Evolutionary conservation across 2,329 filamentous ascomycete species (phyloP).

Genomic region (Alternaria brassicicola): DNA sequence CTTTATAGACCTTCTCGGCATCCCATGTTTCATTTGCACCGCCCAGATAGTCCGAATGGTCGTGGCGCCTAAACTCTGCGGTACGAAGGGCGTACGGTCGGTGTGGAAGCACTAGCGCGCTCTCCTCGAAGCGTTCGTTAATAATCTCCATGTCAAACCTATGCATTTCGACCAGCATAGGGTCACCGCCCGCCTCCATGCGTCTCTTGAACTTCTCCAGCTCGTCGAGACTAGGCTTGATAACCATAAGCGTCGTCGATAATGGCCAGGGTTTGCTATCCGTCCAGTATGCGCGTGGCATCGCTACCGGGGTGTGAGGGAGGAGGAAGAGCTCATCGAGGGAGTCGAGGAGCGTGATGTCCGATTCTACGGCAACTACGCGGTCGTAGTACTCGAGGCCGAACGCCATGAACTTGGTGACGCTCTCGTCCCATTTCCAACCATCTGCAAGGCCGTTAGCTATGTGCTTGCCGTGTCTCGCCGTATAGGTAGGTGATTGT

Average conservation of each 20-base stretch:
- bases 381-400: constrained; percentile 68
- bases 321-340: constrained; percentile 76
- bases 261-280: constrained; percentile 60
- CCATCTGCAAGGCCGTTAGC: constrained; percentile 36
- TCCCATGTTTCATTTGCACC: constrained; percentile 64
- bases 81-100: constrained; percentile 66
- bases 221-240: constrained; percentile 63
- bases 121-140: constrained; percentile 65
- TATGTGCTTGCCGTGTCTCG: constrained; percentile 12
- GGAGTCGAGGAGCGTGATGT: constrained; percentile 64
- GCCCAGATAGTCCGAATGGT: constrained; percentile 61
- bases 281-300: constrained; percentile 76
- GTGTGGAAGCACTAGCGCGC: constrained; percentile 67
- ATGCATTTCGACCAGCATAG: constrained; percentile 38
- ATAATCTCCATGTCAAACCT: constrained; percentile 72
- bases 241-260: constrained; percentile 66
- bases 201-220: constrained; percentile 49
- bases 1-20: constrained; percentile 59
- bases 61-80: constrained; percentile 64
- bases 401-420: constrained; percentile 72
- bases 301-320: constrained; percentile 65
- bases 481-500: constrained; percentile 8
- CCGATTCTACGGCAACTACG: constrained; percentile 66
- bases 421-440: constrained; percentile 65
- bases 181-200: constrained; percentile 37